Percentiles rank a stretch among this genome's conserved stretches.
phyloP scores from a whole-genome alignment of 495 filamentous ascomycete species.

The Ascobolus immersus region DNA sequence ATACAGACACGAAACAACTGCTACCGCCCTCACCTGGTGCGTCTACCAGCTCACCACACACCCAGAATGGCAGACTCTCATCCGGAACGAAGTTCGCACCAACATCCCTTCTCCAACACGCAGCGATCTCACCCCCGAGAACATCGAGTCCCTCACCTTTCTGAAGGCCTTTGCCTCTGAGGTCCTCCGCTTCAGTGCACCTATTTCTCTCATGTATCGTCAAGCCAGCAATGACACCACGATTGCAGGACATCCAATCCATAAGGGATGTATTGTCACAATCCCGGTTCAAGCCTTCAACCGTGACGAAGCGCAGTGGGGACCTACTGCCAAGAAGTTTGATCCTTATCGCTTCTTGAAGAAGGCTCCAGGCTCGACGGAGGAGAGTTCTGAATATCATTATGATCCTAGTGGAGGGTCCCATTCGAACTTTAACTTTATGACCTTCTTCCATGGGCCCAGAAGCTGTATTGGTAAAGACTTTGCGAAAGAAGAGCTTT shows the following conservation, averaged over 20 bases:
- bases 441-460: constrained; percentile 35
- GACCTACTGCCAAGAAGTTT: constrained; percentile 29
- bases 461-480: constrained; percentile 40
- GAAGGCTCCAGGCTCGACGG: constrained; percentile 12
- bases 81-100: constrained; percentile 25
- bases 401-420: constrained; percentile 23
- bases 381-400: constrained; percentile 16
- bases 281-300: constrained; percentile 39
- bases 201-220: constrained; percentile 34
- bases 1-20: constrained; percentile 20
- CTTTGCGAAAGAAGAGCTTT: constrained; percentile 69
- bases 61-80: constrained; percentile 22
- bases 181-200: constrained; percentile 22
- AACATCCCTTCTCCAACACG: constrained; percentile 26
- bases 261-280: constrained; percentile 39
- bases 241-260: constrained; percentile 31
- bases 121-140: constrained; percentile 18
- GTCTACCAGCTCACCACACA: constrained; percentile 25
- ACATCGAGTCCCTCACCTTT: constrained; percentile 31
- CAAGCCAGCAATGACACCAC: constrained; percentile 35
- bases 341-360: constrained; percentile 35
- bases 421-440: constrained; percentile 35
- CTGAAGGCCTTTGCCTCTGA: constrained; percentile 28
- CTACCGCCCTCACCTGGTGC: constrained; percentile 31
- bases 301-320: constrained; percentile 30